Evolutionary conservation across 1,139 yeast genomes (phyloP), one percentile per base, ranked within the genome.

Genomic region (Yamadazyma diospyri): DNA sequence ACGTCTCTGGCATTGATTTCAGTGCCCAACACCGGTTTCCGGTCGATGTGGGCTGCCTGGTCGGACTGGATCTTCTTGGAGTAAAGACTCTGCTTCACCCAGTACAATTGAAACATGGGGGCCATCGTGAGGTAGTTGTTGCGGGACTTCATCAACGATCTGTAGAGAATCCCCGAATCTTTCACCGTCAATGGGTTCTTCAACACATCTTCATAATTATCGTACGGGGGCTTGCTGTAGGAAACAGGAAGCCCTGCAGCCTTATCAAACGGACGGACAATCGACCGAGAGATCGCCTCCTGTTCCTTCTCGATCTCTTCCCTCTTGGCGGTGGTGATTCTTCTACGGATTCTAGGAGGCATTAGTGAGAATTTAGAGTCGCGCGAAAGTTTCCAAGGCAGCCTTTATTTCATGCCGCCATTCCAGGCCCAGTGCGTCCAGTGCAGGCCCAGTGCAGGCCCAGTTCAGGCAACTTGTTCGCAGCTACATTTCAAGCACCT

Each of bases 91-190:
- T 77, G 72, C 48, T 64, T 74, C 36, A 88, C 64, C 96, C 97
- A 89, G 48, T 79, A 86, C 33, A 84, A 67, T 40, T 77, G 76
- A 51, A 89, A 88, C 75, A 87, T 77, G 3, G 81, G 81, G 29
- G 70, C 64, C 5, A 82, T 77, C n/a, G 66, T 59, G 2, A 81
- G 62, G 78, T 94, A 89, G 11, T 78, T 78, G 40, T 71, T 71
- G 24, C 97, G 66, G 0, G 97, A 88, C 33, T 76, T 76, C 51
- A 84, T 72, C 35, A 89, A 57, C 1, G 97, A 81, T 31, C 81
- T 72, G 45, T 81, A 81, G 17, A 82, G 52, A 0, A 81, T 83
- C 0, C 83, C 87, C 25, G 87, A 71, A 47, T 87, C 95, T 47
- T 77, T 77, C 4, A 83, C 69, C 0, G 86, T 72, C 23, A 87